Evolutionary conservation across 1,139 yeast species (phyloP), one percentile per base, ranked within the genome.

Genomic region (Kodamaea plutei): DNA sequence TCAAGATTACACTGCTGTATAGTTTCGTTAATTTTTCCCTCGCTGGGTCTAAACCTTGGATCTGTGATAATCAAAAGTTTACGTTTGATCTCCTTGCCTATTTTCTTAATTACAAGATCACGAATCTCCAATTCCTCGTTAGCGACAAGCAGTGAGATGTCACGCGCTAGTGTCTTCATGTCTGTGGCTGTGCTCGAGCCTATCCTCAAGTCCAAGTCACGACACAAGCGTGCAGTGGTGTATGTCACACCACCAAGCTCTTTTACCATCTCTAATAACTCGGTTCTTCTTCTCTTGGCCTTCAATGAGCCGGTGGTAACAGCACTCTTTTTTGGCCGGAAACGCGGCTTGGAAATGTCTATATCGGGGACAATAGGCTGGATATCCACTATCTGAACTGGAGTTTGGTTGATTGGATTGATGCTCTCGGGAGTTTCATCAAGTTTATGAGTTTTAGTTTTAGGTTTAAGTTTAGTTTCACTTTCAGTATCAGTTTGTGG

Each of bases 121-220:
- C 54, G 52, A 6, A 56, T 48, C 30, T 60, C 64, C 12, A 67
- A 30, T 3, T 47, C 50, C 2, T 52, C 50, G 1, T 41, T 26
- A 4, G 43, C 28, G 3, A 39, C 43, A 9, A 53, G 39, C n/a
- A 37, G 35, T 2, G 43, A 30, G 1, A 71, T 61, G 44, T 74
- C 80, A 28, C 74, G 56, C 2, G 61, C 59, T 6, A 73, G 35
- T 0, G 81, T 75, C 35, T 66, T 67, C 33, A 59, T 55, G 44
- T 74, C 81, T 2, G 76, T 66, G 1, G 44, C 35, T 8, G 74
- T 68, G 2, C 54, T 46, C 15, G 49, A 52, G 3, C 60, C 61
- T 29, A 73, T 44, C 10, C 45, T 36, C 26, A 50, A 47, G 29
- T 73, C 74, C 11, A 74, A 39, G 8, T 39, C 34, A 13, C 67